A percentile compares a stretch with the other conserved stretches of the same genome.
Evolutionary conservation across 352 stramenopile genomes (phyloP).

Genomic region (Phytophthora aleatoria): DNA sequence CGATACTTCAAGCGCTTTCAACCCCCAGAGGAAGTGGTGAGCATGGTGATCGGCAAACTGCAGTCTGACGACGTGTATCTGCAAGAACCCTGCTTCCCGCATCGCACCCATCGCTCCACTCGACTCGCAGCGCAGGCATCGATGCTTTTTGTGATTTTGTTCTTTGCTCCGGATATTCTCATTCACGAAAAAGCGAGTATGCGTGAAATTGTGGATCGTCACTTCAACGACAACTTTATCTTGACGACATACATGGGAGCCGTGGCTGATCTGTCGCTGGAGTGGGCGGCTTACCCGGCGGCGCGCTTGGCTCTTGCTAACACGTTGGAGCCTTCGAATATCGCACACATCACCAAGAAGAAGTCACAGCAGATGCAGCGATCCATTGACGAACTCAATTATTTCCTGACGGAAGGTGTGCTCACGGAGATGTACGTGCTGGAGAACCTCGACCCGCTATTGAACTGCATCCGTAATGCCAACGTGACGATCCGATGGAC

Average conservation of each 20-base stretch:
- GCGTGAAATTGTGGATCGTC: conserved; percentile 95
- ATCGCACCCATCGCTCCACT: conserved; percentile 92
- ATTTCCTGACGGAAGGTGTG: conserved; percentile 91
- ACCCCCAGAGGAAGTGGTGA: conserved; percentile 87
- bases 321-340: conserved; percentile 86
- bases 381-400: conserved; percentile 90
- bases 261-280: conserved; percentile 91
- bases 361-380: conserved; percentile 88
- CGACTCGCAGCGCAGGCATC: conserved; percentile 91
- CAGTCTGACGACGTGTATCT: conserved; percentile 96
- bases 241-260: conserved; percentile 95
- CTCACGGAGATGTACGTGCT: conserved; percentile 94
- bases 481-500: conserved; percentile 95
- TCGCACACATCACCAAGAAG: conserved; percentile 87
- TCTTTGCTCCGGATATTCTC: conserved; percentile 92
- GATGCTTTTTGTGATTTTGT: conserved; percentile 96
- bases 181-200: conserved; percentile 93
- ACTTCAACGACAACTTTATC: conserved; percentile 98
- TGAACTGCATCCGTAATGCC: conserved; percentile 91
- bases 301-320: conserved; percentile 91
- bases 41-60: conserved; percentile 93
- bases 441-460: conserved; percentile 90
- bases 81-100: conserved; percentile 91
- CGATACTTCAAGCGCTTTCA: conserved; percentile 90
- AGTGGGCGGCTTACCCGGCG: conserved; percentile 92